Conservation (phyloP, 768 basidiomycete species). For the Bullera alba region DNA sequence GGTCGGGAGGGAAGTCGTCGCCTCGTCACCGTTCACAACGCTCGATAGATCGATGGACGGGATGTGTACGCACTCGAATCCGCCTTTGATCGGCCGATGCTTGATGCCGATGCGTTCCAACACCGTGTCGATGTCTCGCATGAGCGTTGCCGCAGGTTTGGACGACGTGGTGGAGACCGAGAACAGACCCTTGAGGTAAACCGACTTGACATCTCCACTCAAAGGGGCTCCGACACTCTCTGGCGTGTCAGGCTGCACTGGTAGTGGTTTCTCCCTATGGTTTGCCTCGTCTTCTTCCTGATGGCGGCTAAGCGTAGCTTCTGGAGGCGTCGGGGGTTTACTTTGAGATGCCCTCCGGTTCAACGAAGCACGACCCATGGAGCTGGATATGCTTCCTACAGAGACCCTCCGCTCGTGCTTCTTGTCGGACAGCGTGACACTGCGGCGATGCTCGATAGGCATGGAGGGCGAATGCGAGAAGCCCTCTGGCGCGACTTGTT, state of each 20-base stretch:
- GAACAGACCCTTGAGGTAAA: conserved; percentile 92
- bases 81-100: conserved; percentile 79
- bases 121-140: conserved; percentile 74
- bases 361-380: conserved; percentile 18
- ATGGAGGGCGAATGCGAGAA: conserved; percentile 43
- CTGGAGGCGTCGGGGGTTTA: conserved; percentile 7
- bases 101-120: conserved; percentile 92
- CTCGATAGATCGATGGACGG: conserved; percentile 88
- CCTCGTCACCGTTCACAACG: conserved; percentile 47
- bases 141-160: conserved; percentile 70
- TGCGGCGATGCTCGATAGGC: conserved; percentile 45
- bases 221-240: conserved; percentile 1
- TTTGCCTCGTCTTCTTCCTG: conserved; percentile 2
- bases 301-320: not conserved
- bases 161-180: conserved; percentile 96
- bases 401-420: conserved; percentile 39
- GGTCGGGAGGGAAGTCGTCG: conserved; percentile 13
- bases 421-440: conserved; percentile 28
- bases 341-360: conserved; percentile 17
- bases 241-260: conserved; percentile 5
- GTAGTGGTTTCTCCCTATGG: conserved; percentile 8
- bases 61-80: conserved; percentile 92
- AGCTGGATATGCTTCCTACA: conserved; percentile 30
- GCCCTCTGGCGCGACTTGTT: too few species aligned
- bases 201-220: conserved; percentile 68